These are phyloP conservation scores for Ambrosia artemisiifolia DNA, from an alignment of 129 eudicot species.

Conservation along the genomic window DNA sequence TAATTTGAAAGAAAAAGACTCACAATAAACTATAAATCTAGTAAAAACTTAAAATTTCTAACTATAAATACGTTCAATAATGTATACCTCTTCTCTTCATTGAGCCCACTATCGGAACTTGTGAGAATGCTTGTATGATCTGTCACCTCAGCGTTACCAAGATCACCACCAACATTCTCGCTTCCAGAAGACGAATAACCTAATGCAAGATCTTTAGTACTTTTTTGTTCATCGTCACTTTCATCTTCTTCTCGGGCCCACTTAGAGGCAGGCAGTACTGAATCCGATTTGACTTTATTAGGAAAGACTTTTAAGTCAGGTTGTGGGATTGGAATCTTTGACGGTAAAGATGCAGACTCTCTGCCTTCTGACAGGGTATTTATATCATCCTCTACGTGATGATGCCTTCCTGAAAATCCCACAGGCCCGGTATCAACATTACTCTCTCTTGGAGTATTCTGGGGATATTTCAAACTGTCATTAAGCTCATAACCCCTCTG, in stretches of 20 bases:
- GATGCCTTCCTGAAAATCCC: conserved; percentile 50
- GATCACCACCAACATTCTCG: conserved; percentile 69
- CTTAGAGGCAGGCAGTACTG: conserved; percentile 75
- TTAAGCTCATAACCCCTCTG: conserved; percentile 72
- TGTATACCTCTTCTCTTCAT: conserved; percentile 84
- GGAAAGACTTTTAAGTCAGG: conserved; percentile 43
- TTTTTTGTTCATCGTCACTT: conserved; percentile 69
- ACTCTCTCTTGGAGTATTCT: conserved; percentile 46
- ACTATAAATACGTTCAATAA: background rate
- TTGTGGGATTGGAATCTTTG: conserved; percentile 45
- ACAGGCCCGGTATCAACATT: conserved; percentile 42
- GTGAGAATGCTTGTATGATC: conserved; percentile 46
- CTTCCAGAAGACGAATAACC: conserved; percentile 94
- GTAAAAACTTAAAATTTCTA: background rate
- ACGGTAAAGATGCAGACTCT: conserved; percentile 34
- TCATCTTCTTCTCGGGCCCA: conserved; percentile 96
- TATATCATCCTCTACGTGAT: conserved; percentile 46
- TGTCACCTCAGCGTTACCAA: conserved; percentile 30
- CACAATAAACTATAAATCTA: background rate
- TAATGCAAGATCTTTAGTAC: conserved; percentile 66
- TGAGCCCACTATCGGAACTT: conserved; percentile 59
- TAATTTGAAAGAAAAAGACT: background rate
- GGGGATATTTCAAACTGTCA: conserved; percentile 68
- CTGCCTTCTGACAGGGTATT: conserved; percentile 30
- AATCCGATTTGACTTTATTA: conserved; percentile 44